Evolutionary conservation across 805 yeast species (phyloP), one percentile per base, ranked within the genome.

Genomic region (Kodamaea laetipori): DNA sequence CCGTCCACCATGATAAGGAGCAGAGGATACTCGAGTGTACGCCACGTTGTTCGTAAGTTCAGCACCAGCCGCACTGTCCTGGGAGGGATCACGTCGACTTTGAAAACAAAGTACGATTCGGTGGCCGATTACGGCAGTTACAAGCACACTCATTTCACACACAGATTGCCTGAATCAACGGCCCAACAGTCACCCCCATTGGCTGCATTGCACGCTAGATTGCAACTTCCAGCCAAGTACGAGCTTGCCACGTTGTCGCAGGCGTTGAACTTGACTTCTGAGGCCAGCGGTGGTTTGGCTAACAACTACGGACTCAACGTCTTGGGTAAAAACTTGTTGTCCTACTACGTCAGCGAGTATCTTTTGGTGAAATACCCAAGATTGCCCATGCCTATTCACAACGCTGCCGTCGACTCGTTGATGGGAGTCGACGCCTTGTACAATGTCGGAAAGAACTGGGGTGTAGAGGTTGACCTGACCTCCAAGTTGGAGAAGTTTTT

Each of bases 331-430:
- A 81, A 82, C 47, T 67, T 94, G 38, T 68, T 94, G 47, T 78
- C 83, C 9, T 88, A 82, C 63, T 84, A 87, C 56, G 84, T 82
- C 3, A 75, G 86, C 15, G 95, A 89, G 62, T 69, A 85, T 53
- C 70, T 92, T 46, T 68, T 89, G 54, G 65, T 82, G 39, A 80
- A 77, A 51, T 90, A 90, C 62, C 99, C 99, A 42, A 80, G 99
- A 61, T 74, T 94, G 39, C 99, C 99, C 12, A 76, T 84, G 48
- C 77, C 81, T 6, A 84, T 90, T 19, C 76, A 89, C 44, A 80
- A 82, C 54, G 80, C 82, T 5, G 87, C 95, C 0, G 82, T 86
- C 6, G 84, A 86, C 52, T 77, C 94, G 0, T 86, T 81, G 59
- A 76, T 86, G 58, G 86, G 92, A 3, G 77, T 80, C 26, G 76